A percentile compares a stretch with the other conserved stretches of the same genome.
phyloP scores from a whole-genome alignment of 805 yeast genomes.

The Saccharomycopsis javanensis region DNA sequence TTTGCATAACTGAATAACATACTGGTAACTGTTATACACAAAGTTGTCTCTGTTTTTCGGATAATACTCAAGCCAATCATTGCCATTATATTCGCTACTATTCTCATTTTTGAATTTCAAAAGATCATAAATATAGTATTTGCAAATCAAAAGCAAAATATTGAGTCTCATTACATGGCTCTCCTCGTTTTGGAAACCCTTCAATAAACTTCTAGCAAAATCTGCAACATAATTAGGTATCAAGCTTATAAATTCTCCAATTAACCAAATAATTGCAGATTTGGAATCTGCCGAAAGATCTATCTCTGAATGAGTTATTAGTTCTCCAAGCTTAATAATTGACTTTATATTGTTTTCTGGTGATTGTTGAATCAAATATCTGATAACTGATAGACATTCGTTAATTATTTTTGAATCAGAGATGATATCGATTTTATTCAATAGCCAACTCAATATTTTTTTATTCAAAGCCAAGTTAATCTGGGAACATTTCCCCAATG shows the following conservation, averaged over 20 bases:
- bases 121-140: slow-evolving; percentile 49
- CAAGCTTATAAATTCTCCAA: slow-evolving; percentile 64
- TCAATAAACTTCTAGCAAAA: slow-evolving; percentile 49
- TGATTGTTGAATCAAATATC: slow-evolving; percentile 60
- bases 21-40: slow-evolving; percentile 25
- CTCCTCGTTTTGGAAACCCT: slow-evolving; percentile 42
- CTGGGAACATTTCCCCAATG: slow-evolving; percentile 53
- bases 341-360: slow-evolving; percentile 45
- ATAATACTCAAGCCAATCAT: slow-evolving; percentile 13
- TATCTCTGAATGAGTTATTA: slow-evolving; percentile 23
- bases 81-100: slow-evolving; percentile 16
- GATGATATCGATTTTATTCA: slow-evolving; percentile 33
- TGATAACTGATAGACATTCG: slow-evolving; percentile 62
- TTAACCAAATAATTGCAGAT: slow-evolving; percentile 81
- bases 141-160: slow-evolving; percentile 63
- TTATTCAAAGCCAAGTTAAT: slow-evolving; percentile 39
- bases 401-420: slow-evolving; percentile 33
- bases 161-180: slow-evolving; percentile 55
- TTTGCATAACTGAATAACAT: slow-evolving; percentile 52
- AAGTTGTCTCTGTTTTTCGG: slow-evolving; percentile 12
- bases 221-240: slow-evolving; percentile 60
- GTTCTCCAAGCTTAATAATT: slow-evolving; percentile 39
- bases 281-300: slow-evolving; percentile 42
- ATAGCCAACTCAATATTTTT: slow-evolving; percentile 55
- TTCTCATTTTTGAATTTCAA: slow-evolving; percentile 29